Base-by-base conservation (phyloP, 2,329 filamentous ascomycete species). In the Microdochium paspali region DNA sequence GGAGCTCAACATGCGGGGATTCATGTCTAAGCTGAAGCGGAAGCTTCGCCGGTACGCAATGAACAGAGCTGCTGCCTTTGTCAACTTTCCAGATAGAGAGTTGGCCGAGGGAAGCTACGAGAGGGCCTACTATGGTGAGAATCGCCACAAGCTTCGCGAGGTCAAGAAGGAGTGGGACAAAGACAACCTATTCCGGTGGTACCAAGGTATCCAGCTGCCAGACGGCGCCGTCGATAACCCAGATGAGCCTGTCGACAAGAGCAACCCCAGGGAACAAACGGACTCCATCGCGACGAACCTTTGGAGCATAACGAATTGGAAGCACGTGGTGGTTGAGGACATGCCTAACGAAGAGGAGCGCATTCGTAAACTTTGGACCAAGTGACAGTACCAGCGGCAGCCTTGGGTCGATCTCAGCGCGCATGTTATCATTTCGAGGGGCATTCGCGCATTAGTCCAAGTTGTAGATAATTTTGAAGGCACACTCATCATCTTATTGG, bases 61-160 rank as follows among this genome's bases (percentile, higher is more conserved):
- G 9, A 48, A 44, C 0, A 39, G 47, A 2, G 44, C 50, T 5
- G 63, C 61, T 0, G 48, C 54, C 3, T 64, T 59, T 21, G 30
- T 65, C 46, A 62, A 62, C 44, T 66, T 66, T 31, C 54, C 62
- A 0, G 59, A 64, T 46, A 23, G 30, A 0, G 45, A 45, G 0
- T 2, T 56, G 4, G 18, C 21, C 23, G 10, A 24, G 0, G 20
- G 46, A 0, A 47, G 31, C 2, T 51, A 60, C 26, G 59, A 63
- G n/a, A 49, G 44, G n/a, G 56, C 57, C 3, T 65, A 65, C 47
- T 66, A 55, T 30, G 64, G 63, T 1, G 46, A 48, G 0, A 66
- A 66, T 25, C 40, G 44, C 2, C 2, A 49, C 1, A 46, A 54
- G 28, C 26, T 66, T 3, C 55, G 51, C 15, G 23, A 45, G 0